These are phyloP conservation scores for Ophiostoma perfectum DNA, from an alignment of 2,329 filamentous ascomycete genomes.

Conservation along the genomic window DNA sequence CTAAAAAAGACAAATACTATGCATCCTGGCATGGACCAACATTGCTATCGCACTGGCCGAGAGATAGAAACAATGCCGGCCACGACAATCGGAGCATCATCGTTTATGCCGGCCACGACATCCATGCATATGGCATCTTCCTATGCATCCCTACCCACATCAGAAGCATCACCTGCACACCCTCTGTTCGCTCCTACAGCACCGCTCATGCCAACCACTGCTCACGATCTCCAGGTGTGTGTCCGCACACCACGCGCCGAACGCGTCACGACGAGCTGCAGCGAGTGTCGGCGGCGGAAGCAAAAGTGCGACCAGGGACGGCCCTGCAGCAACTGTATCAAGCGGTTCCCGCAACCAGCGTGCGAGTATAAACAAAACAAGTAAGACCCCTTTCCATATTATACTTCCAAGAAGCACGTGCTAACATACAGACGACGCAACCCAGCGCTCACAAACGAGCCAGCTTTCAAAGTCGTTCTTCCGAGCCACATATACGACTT, in stretches of 20 bases:
- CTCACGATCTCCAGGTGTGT: not conserved
- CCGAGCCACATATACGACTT: not conserved
- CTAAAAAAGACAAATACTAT: not conserved
- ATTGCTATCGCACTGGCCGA: not conserved
- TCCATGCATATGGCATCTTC: not conserved
- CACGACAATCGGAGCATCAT: not conserved
- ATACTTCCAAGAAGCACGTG: not conserved
- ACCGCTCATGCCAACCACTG: not conserved
- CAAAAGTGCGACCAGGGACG: slow-evolving; percentile 52
- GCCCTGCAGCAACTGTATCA: slow-evolving; percentile 49
- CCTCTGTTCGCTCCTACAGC: not conserved
- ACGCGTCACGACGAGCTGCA: slow-evolving; percentile 38
- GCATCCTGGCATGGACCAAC: not conserved
- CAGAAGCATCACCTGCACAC: not conserved
- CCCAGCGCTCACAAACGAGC: not conserved
- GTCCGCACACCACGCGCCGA: slow-evolving; percentile 27
- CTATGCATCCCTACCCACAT: not conserved
- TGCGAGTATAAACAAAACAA: not conserved
- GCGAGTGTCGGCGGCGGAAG: slow-evolving; percentile 45
- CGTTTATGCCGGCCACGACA: not conserved
- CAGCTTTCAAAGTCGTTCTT: not conserved
- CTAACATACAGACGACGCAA: not conserved
- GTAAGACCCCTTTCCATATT: not conserved
- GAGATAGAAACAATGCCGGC: not conserved
- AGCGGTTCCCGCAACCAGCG: not conserved